Evolutionary conservation across 2,329 filamentous ascomycete genomes (phyloP), one percentile per base, ranked within the genome.

Genomic region (Fusarium gaditjirri): DNA sequence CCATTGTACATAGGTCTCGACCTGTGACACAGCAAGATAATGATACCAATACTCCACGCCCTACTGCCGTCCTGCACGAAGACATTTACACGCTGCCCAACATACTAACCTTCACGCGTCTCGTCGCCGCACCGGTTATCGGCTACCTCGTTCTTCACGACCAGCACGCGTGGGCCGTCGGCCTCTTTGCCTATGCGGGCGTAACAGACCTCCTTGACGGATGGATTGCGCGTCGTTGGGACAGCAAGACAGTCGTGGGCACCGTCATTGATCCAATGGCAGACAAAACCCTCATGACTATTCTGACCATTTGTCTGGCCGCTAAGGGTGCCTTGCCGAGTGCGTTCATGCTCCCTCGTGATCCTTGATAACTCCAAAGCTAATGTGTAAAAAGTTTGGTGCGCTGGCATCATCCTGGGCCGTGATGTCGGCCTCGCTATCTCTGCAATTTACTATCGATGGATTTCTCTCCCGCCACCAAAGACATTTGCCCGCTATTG

Each of bases 71-170:
- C 53, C 55, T 71, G 36, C 70, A 92, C 80, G 96, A 99, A 83
- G 94, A 99, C 79, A 97, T 99, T 78, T 98, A 97, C 84, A 99
- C 94, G 39, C 79, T 99, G n/a, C 96, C 96, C 43, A 99, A 99
- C 80, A 86, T 97, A 69, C 88, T 99, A 58, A 99, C 96, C 3
- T 91, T 95, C 74, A 93, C 94, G 5, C 93, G 96, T 6, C 89
- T 99, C 42, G 80, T 93, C 55, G 92, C 93, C 3, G 93, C 96
- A 2, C 96, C 96, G 0, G 86, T 93, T 35, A 90, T 98, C 50
- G 96, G 95, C 61, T 98, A 97, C 80, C 89, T 96, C 27, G 91
- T 99, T 64, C 86, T 98, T 6, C 89, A 97, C 75, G 92, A 96
- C 79, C 88, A 94, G 46, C 92, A 97, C 79, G 86, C 88, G 36